Base-by-base conservation (phyloP, 192 early-diverging fungal genomes). In the Globomyces pollinis-pini region DNA sequence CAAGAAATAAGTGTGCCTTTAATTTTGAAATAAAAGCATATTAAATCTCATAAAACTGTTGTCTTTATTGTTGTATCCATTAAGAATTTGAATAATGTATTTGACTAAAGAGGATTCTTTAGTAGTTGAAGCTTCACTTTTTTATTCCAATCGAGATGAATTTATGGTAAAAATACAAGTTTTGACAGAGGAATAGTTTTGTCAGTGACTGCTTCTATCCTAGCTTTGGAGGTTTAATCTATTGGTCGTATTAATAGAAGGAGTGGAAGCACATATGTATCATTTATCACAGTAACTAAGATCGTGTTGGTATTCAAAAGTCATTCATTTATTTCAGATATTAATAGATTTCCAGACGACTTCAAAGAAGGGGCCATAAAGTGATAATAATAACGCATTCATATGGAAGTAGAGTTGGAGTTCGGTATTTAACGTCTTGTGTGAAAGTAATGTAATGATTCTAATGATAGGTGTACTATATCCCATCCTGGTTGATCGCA, bases 181-280 rank as follows among this genome's bases (percentile, higher is more conserved):
- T n/a, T n/a, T n/a, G n/a, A n/a, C n/a, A n/a, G 55, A 57, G 39
- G 36, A 57, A 39, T 44, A 39, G 91, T 67, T 89, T 98, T 84
- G 91, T 94, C 2, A 93, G 89, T 4, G 96, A 99, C 73, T 96
- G 97, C 69, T 96, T 97, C 73, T 97, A 92, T 67, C 96, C 96
- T 24, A 94, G 89, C 59, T 84, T 93, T 63, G 96, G 96, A 44
- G n/a, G n/a, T n/a, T n/a, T n/a, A n/a, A n/a, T n/a, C n/a, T n/a
- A n/a, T n/a, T n/a, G n/a, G n/a, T n/a, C n/a, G n/a, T n/a, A n/a
- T n/a, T n/a, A n/a, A n/a, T n/a, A n/a, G n/a, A n/a, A n/a, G 96
- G 96, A 11, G 89, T 99, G 8, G 96, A 99, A 65, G 84, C 82
- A 33, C 96, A 99, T 71, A 69, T 97, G 23, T 94, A 91, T 64